Base-by-base conservation (phyloP, 2,329 filamentous ascomycete genomes). In the Colletotrichum sp. region DNA sequence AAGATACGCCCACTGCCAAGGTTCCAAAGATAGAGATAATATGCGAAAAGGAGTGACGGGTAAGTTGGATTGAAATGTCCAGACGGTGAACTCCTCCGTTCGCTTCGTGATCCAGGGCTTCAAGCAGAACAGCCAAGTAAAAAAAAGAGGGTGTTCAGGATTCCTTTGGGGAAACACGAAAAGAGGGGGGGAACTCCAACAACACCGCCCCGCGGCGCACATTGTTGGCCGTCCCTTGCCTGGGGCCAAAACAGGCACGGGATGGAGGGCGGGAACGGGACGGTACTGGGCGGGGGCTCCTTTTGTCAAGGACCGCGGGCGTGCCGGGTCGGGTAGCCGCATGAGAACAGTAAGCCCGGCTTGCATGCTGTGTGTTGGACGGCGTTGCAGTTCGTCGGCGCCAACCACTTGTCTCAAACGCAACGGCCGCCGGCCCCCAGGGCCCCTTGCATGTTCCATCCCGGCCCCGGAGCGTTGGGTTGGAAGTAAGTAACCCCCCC, bases 311-410 rank as follows among this genome's bases (percentile, higher is more conserved):
- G 44, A 21, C 44, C 44, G 44, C 69, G 44, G 70, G 28, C 59
- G 57, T 9, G 44, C 39, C 70, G 70, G 57, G 64, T 73, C 73
- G 73, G 73, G 44, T 65, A 59, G 73, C 70, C 21, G 73, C 73
- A 76, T 73, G 39, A 30, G 32, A 52, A 30, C 21, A 62, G 32
- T 52, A 52, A 52, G 44, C 44, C 44, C 44, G 24, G 28, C 26
- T 18, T 30, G 18, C 57, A 60, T 60, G 57, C 16, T 60, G 57
- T 60, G 44, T 52, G 44, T 52, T 52, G 44, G 44, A 52, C 55
- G 44, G n/a, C 55, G 55, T 59, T 7, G 55, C 28, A 62, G 28
- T 59, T 59, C 59, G 59, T 30, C 59, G 55, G 13, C 21, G 21
- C 55, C 21, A 59, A 26, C 52, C 44, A n/a, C 44, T 21, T 59